These are phyloP conservation scores for Scheffersomyces quercinus DNA, from an alignment of 1,139 yeast species.

Conservation along the genomic window DNA sequence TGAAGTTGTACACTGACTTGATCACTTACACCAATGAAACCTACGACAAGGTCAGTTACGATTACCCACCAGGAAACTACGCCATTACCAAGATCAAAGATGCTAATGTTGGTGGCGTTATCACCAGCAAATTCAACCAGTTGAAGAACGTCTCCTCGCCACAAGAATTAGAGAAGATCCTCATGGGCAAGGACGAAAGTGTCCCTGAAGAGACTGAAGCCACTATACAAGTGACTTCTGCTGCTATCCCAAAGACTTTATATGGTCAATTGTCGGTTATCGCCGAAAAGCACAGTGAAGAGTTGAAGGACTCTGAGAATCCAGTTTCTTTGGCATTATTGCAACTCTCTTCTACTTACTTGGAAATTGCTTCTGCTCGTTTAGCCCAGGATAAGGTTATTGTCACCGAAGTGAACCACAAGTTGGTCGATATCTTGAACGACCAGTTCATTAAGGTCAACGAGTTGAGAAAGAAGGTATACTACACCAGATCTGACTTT, in stretches of 20 bases:
- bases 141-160: constrained; percentile 63
- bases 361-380: constrained; percentile 60
- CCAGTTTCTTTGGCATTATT: constrained; percentile 56
- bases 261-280: constrained; percentile 44
- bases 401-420: constrained; percentile 54
- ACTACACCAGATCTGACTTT: constrained; percentile 65
- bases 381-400: constrained; percentile 66
- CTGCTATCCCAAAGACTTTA: constrained; percentile 43
- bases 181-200: constrained; percentile 29
- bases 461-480: constrained; percentile 66
- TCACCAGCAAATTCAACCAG: constrained; percentile 56
- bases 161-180: constrained; percentile 60
- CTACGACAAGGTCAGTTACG: constrained; percentile 66
- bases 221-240: constrained; percentile 33
- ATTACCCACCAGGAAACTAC: constrained; percentile 69
- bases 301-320: constrained; percentile 42
- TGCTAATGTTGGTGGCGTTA: constrained; percentile 61
- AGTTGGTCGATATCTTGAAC: constrained; percentile 52
- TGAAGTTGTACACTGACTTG: constrained; percentile 59
- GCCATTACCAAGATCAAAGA: constrained; percentile 48
- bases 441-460: constrained; percentile 62
- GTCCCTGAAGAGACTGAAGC: constrained; percentile 18
- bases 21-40: constrained; percentile 59
- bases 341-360: constrained; percentile 58
- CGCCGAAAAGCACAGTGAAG: constrained; percentile 37